Conservation (phyloP, 768 basidiomycete genomes). For the Suillus paluster region DNA sequence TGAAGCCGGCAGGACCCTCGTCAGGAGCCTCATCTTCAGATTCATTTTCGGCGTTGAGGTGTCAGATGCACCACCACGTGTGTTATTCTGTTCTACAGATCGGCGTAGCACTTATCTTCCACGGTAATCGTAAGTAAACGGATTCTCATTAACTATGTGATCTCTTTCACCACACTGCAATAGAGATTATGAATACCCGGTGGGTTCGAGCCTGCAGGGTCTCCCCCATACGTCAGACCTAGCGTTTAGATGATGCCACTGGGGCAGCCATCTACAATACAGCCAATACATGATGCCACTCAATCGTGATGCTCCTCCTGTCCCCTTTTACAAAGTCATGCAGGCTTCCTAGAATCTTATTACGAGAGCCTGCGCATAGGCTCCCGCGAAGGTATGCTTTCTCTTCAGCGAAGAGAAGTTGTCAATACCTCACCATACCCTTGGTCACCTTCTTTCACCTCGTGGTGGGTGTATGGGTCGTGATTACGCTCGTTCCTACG, state of each 20-base stretch:
- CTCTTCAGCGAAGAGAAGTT: not conserved
- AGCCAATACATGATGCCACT: not conserved
- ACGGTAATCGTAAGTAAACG: not conserved
- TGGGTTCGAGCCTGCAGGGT: not conserved
- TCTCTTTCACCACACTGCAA: not conserved
- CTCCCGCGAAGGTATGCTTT: slow-evolving; percentile 7
- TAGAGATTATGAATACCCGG: not conserved
- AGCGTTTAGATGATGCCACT: not conserved
- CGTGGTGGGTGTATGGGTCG: not conserved
- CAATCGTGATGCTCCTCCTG: not conserved
- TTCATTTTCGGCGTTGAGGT: not conserved
- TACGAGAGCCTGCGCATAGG: not conserved
- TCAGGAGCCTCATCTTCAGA: not conserved
- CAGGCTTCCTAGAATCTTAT: not conserved
- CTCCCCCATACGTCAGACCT: not conserved
- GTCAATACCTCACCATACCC: not conserved
- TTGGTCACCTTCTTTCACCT: slow-evolving; percentile 2
- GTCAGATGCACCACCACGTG: slow-evolving; percentile 1
- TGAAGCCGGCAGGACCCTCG: not conserved
- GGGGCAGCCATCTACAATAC: not conserved
- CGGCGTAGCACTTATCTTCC: not conserved
- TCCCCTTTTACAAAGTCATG: not conserved
- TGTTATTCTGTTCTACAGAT: not conserved
- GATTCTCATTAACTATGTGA: slow-evolving; percentile 3
- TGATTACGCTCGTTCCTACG: slow-evolving; percentile 7